A percentile compares a stretch with the other conserved stretches of the same genome.
These are phyloP conservation scores for Leccinum sublutescens DNA, from an alignment of 768 basidiomycete species.

Conservation along the genomic window DNA sequence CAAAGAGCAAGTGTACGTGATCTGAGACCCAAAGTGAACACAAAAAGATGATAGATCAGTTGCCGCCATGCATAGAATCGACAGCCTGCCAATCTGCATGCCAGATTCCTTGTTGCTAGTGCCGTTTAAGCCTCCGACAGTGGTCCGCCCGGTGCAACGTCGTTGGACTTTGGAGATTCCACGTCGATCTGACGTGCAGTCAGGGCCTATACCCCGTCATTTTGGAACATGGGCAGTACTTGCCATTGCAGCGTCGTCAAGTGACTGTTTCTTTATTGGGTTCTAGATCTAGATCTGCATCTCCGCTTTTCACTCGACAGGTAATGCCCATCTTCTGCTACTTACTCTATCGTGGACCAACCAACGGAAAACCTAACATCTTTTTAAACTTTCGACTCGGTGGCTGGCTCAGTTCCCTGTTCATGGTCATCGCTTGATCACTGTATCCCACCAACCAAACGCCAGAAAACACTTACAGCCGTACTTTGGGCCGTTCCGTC, in stretches of 20 bases:
- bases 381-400: conserved; percentile 9
- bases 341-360: conserved; percentile 1
- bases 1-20: neutral
- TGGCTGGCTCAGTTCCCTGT: neutral
- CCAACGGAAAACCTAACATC: conserved; percentile 1
- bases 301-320: neutral
- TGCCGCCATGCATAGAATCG: neutral
- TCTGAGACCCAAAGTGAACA: neutral
- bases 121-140: neutral
- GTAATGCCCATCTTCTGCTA: neutral
- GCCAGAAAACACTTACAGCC: conserved; percentile 15
- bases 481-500: conserved; percentile 6
- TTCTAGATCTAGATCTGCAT: neutral
- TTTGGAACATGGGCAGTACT: neutral
- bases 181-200: neutral
- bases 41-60: neutral
- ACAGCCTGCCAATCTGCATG: neutral
- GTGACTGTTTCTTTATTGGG: neutral
- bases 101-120: neutral
- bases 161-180: neutral
- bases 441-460: neutral
- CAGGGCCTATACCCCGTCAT: neutral
- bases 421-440: conserved; percentile 9
- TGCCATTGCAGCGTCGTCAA: neutral
- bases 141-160: too few relatives aligned